Evolutionary conservation across 352 stramenopile species (phyloP), one percentile per base, ranked within the genome.

Genomic region (Phytophthora sp.): DNA sequence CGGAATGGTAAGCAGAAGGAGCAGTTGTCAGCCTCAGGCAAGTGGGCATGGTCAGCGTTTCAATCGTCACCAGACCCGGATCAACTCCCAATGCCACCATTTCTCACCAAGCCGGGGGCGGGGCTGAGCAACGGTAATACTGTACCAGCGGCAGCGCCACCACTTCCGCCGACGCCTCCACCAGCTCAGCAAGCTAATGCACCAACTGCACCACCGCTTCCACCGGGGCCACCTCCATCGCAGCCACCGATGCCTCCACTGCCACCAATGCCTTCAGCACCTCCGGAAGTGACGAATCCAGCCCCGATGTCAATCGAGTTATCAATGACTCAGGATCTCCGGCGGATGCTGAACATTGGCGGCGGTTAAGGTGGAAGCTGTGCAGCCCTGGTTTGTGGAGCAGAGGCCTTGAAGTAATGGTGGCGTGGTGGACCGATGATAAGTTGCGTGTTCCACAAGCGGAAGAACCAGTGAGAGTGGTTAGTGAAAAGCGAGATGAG

Each of bases 21-120:
- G 41, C 72, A 87, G 38, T 54, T 83, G 5, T 89, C 80, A 32
- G 58, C 76, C 0, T 74, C 69, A 4, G 79, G 82, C 34, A 94
- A 94, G 51, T 94, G 83, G 83, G 85, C 85, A 9, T 94, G 85
- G 85, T 92, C 83, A 43, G 83, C 83, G 24, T 94, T 94, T 54
- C 85, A 94, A 65, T 91, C 82, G 18, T 92, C 85, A 4, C 85
- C 85, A 7, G 85, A 94, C 20, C 85, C 85, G 7, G 76, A 79
- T 59, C 73, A 87, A 38, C 63, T 94, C 8, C 85, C 85, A 32
- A 66, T 94, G 54, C 85, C 85, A n/a, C 82, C 83, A 41, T 94
- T 94, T 43, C 66, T 89, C 17, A 62, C 66, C 1, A 69, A 73
- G 26, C 24, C 32, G 13, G 12, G 31, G 30, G 50, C 17, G 43